Evolutionary conservation across 1,139 yeast genomes (phyloP), one percentile per base, ranked within the genome.

Genomic region (Blastobotrys raffinosifermentans): DNA sequence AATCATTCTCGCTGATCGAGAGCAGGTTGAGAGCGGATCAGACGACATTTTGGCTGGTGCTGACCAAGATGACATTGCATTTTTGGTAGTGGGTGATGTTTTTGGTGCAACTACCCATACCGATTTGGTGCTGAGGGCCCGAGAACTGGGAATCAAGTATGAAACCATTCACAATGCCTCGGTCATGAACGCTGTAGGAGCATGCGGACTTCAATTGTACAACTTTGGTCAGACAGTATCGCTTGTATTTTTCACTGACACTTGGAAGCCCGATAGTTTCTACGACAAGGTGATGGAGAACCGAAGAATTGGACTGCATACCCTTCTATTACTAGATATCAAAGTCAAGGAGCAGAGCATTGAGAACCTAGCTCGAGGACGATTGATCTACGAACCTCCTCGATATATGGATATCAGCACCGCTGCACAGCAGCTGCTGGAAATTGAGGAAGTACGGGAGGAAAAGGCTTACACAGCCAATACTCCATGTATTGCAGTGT

Each of bases 81-180:
- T 91, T 53, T 69, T 91, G 49, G 98, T 91, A 14, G 98, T 91
- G 18, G 98, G 98, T 26, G 98, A 91, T 58, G 95, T 94, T 23
- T 89, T 86, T 58, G 98, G 98, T 22, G 98, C 98, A 29, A 91
- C 98, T 4, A 91, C 98, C 0, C 98, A 91, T 61, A 86, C 96
- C 0, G 98, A 91, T 64, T 71, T 91, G 47, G 86, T 87, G 27
- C 73, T 91, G 42, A 71, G 98, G 52, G 97, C 97, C 23, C 74
- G 94, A 50, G 94, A 84, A 60, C 69, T 80, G 46, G 77, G 76
- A 2, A 85, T 91, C 55, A 67, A 72, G 40, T 86, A 84, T 31
- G 93, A 84, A 55, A 75, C 84, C 35, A 76, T 91, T 42, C 98
- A 91, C 64, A 91, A 91, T 61, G 98, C 98, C 2, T 84, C 95